Conservation (phyloP, 805 yeast genomes). For the Isabelozyma heimii region DNA sequence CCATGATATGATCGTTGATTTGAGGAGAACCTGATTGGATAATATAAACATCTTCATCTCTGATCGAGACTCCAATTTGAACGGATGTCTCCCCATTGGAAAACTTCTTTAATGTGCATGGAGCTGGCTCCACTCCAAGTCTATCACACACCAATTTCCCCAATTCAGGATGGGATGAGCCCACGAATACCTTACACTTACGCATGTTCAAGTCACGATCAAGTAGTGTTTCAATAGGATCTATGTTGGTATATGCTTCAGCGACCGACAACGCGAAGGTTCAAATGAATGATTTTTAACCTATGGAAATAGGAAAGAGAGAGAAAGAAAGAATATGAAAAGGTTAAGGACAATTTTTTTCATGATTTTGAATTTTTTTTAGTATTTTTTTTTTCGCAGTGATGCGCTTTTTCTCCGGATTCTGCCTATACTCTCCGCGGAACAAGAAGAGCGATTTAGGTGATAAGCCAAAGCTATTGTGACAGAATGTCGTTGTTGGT, state of each 20-base stretch:
- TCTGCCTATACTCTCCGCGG: neutral
- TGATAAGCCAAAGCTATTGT: too few species aligned
- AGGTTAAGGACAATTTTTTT: neutral
- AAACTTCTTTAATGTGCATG: conserved; percentile 85
- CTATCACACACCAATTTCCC: conserved; percentile 88
- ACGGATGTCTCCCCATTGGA: conserved; percentile 98
- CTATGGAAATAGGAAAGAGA: neutral
- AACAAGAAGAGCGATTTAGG: neutral
- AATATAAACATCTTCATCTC: conserved; percentile 96
- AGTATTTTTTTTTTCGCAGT: neutral
- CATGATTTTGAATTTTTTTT: neutral
- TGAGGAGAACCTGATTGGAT: conserved; percentile 87
- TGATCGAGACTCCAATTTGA: conserved; percentile 88
- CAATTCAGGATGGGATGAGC: conserved; percentile 93
- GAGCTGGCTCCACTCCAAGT: conserved; percentile 91
- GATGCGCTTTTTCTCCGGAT: neutral
- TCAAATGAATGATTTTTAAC: neutral
- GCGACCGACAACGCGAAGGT: neutral
- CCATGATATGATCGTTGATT: conserved; percentile 94
- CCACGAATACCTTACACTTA: conserved; percentile 95
- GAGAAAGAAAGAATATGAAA: neutral
- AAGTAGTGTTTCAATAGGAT: neutral
- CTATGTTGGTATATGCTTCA: neutral
- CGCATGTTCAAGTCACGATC: conserved; percentile 58
- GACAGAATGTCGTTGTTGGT: too few species aligned